These are phyloP conservation scores for Aegilops speltoides DNA, from an alignment of 176 grass and related monocot genomes.

Conservation along the genomic window DNA sequence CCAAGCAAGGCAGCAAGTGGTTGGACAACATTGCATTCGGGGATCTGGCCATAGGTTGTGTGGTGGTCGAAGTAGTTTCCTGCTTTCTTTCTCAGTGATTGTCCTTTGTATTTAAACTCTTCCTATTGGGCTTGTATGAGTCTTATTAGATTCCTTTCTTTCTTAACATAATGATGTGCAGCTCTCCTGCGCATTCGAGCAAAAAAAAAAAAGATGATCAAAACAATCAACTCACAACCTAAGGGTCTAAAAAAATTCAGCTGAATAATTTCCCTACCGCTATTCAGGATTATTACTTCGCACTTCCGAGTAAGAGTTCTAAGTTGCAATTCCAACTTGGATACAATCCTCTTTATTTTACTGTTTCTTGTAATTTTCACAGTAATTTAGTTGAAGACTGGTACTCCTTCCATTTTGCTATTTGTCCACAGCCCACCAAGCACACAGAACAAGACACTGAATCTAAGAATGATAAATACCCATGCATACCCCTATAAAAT, in stretches of 20 bases:
- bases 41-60: neutral
- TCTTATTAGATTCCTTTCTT: neutral
- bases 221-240: conserved; percentile 10
- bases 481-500: neutral
- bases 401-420: neutral
- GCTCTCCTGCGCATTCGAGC: too few species aligned
- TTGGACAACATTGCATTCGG: neutral
- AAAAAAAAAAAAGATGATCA: neutral
- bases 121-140: neutral
- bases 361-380: neutral
- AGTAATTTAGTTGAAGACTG: neutral
- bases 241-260: neutral
- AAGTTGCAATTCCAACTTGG: conserved; percentile 8
- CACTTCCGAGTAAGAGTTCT: neutral
- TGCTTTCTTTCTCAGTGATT: neutral
- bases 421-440: neutral
- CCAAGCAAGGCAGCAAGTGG: neutral
- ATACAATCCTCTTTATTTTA: neutral
- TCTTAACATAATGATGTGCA: too few species aligned
- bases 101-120: neutral
- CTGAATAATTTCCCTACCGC: neutral
- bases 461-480: neutral
- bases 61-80: neutral
- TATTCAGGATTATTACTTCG: neutral
- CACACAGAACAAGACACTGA: neutral